Base-by-base conservation (phyloP, 495 filamentous ascomycete species). In the Hyaloscypha hepaticicola region DNA sequence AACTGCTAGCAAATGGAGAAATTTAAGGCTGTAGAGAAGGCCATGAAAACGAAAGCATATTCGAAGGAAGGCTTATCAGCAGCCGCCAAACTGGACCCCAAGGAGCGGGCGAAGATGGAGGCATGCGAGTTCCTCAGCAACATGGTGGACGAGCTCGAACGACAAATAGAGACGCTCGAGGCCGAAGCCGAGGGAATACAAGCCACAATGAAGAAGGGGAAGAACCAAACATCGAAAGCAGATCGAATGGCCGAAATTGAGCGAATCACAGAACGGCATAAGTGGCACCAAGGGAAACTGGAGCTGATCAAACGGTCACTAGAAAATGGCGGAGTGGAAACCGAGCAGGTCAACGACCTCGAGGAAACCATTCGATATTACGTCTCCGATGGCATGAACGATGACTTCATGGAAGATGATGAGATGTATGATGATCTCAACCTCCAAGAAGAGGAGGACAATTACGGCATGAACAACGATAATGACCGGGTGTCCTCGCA, bases 1-100 rank as follows among this genome's bases (percentile, higher is more conserved):
- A 21, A 3, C 14, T 51, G n/a, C n/a, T 78, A 97, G 96, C 92
- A 96, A 88, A 99, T 99, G 95, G 95, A 99, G 78, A 91, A 90
- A 71, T 99, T 99, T 85, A 99, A 99, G 82, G 93, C 92, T 26
- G 95, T 99, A n/a, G 95, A 99, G 78, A 99, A 99, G 80, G 95
- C 97, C 75, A 98, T 99, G 94, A 99, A 99, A 80, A 99, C 95
- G 55, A 99, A 99, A 77, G 94, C 95, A 63, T 99, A 96, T 76
- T 98, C 96, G 45, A 98, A 99, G 82, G 96, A 97, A 77, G 95
- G 95, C 38, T 78, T 99, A 52, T 91, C 89, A 50, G 89, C 92
- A 53, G 92, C 92, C 2, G 89, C 92, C 53, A 93, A 96, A 75
- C 82, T 98, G 50, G 95, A 99, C 78, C 95, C 95, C 2, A 95